Evolutionary conservation across 106 monocot genomes (phyloP).

Genomic region (Apostasia ramifera): DNA sequence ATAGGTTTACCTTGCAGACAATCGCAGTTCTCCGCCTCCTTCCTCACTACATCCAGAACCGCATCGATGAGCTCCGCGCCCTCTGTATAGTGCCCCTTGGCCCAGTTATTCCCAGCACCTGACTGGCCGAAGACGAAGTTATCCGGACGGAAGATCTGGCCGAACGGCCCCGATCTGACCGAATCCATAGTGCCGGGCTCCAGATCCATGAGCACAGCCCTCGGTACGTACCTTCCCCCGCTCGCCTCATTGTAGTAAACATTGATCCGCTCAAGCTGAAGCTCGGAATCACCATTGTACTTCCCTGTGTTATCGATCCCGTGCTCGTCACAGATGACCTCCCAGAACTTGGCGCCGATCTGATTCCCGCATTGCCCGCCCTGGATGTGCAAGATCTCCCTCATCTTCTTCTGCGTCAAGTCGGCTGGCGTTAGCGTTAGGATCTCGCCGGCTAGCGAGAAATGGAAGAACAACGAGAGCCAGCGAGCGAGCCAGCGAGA

Average conservation of each 20-base stretch:
- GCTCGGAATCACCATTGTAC: not conserved
- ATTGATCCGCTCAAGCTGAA: slow-evolving; percentile 26
- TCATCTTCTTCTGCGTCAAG: not conserved
- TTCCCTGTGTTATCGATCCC: not conserved
- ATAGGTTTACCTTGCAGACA: slow-evolving; percentile 18
- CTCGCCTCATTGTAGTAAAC: slow-evolving; percentile 28
- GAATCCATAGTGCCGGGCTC: slow-evolving; percentile 28
- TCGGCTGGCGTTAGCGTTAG: too few species aligned
- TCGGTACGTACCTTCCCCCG: slow-evolving; percentile 17
- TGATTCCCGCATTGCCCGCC: not conserved
- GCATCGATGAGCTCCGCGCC: slow-evolving; percentile 26
- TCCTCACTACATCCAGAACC: slow-evolving; percentile 25
- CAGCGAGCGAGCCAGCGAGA: too few species aligned
- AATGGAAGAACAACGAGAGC: too few species aligned
- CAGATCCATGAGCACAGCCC: slow-evolving; percentile 26
- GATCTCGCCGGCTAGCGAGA: too few species aligned
- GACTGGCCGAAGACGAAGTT: slow-evolving; percentile 27
- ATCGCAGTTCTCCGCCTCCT: slow-evolving; percentile 34
- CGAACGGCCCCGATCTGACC: slow-evolving; percentile 20
- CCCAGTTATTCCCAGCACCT: slow-evolving; percentile 3
- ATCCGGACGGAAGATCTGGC: slow-evolving; percentile 22
- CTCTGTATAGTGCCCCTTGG: slow-evolving; percentile 28
- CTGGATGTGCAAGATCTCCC: not conserved
- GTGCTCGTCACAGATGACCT: slow-evolving; percentile 3
- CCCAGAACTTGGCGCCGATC: not conserved